phyloP scores from a whole-genome alignment of 2,329 filamentous ascomycete species.

The Pseudocercospora musae region DNA sequence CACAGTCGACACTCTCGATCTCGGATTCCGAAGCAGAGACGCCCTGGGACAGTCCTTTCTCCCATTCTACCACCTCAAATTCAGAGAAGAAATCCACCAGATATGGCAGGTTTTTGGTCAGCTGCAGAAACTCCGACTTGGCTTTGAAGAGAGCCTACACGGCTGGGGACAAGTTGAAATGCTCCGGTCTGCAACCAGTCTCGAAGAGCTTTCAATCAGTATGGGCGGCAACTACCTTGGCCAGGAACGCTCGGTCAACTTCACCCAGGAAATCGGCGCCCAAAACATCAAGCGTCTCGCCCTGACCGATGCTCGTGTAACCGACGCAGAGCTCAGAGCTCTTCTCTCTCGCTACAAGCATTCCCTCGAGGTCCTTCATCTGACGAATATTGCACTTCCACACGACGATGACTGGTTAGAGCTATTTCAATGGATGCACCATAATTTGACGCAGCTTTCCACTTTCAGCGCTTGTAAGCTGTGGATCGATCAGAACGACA shows the following conservation, averaged over 20 bases:
- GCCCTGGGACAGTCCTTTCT: neutral
- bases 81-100: neutral
- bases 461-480: neutral
- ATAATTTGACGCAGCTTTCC: neutral
- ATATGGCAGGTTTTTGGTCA: neutral
- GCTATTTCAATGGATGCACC: neutral
- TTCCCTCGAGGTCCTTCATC: neutral
- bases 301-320: neutral
- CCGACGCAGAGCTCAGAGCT: neutral
- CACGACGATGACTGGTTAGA: neutral
- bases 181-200: neutral
- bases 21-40: neutral
- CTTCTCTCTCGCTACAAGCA: neutral
- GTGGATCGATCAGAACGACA: neutral
- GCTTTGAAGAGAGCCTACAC: neutral
- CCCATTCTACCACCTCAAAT: neutral
- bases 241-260: fast-evolving
- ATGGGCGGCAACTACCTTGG: neutral
- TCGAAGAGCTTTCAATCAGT: neutral
- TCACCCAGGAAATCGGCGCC: neutral
- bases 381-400: neutral
- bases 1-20: neutral
- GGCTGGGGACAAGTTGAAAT: neutral
- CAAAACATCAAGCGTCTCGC: neutral
- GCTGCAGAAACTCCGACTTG: neutral